Conservation (phyloP, 495 filamentous ascomycete genomes). For the Hypoxylon rickii region DNA sequence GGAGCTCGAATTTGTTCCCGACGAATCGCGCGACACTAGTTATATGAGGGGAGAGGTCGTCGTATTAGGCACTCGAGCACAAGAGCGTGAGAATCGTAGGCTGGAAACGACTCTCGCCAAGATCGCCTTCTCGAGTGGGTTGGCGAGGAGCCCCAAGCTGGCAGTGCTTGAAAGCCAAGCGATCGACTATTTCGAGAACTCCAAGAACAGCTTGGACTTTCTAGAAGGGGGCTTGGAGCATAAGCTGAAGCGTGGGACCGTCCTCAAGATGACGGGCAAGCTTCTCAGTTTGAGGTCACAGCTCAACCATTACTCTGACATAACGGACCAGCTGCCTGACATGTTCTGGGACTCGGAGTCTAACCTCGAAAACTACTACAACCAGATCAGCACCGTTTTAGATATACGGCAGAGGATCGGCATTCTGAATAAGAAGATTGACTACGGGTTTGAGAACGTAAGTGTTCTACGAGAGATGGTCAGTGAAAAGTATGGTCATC, state of each 20-base stretch:
- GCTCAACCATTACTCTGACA: conserved; percentile 93
- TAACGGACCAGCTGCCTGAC: conserved; percentile 93
- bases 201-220: conserved; percentile 71
- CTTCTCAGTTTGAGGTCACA: conserved; percentile 89
- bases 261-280: conserved; percentile 91
- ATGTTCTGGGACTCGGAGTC: conserved; percentile 94
- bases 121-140: conserved; percentile 92
- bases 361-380: conserved; percentile 90
- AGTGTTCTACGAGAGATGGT: conserved; percentile 83
- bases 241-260: conserved; percentile 72
- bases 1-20: conserved; percentile 85
- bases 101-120: conserved; percentile 86
- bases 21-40: conserved; percentile 73
- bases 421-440: conserved; percentile 93
- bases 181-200: conserved; percentile 72
- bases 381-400: conserved; percentile 84
- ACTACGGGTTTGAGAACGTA: conserved; percentile 95
- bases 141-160: conserved; percentile 94
- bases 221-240: conserved; percentile 72
- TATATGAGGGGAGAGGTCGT: conserved; percentile 88
- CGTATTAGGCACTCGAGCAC: conserved; percentile 69
- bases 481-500: conserved; percentile 84
- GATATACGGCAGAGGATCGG: conserved; percentile 94
- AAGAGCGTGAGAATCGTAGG: conserved; percentile 48
- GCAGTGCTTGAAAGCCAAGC: conserved; percentile 90